These are phyloP conservation scores for Neoarthrinium moseri DNA, from an alignment of 2,329 filamentous ascomycete species.

Conservation along the genomic window DNA sequence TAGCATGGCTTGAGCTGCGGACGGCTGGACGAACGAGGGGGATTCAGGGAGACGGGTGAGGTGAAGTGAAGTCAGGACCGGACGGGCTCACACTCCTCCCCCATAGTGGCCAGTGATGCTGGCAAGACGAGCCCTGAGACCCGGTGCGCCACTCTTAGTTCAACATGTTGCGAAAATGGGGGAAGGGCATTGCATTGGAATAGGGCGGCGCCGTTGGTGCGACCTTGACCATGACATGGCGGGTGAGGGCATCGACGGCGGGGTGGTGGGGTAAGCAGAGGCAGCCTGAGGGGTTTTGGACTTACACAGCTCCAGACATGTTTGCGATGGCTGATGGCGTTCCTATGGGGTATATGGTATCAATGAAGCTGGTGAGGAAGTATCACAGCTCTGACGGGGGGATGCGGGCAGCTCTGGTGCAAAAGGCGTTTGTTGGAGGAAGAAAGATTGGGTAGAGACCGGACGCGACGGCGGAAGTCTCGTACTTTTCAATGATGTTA, in stretches of 20 bases:
- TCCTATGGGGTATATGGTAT: slow-evolving; percentile 7
- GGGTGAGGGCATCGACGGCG: slow-evolving; percentile 15
- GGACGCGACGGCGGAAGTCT: slow-evolving; percentile 12
- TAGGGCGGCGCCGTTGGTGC: too few species aligned
- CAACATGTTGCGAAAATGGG: slow-evolving; percentile 22
- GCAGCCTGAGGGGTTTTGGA: slow-evolving; percentile 26
- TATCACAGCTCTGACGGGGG: slow-evolving; percentile 7
- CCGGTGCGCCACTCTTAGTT: slow-evolving; percentile 27
- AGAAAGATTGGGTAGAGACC: slow-evolving; percentile 12
- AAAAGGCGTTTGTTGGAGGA: slow-evolving; percentile 13
- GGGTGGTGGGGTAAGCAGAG: slow-evolving; percentile 12
- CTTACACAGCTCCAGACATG: slow-evolving; percentile 70
- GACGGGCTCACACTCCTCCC: slow-evolving; percentile 49
- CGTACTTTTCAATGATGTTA: slow-evolving; percentile 14
- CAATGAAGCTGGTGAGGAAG: slow-evolving; percentile 1
- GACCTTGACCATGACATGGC: slow-evolving; percentile 5
- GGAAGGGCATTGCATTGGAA: slow-evolving; percentile 10
- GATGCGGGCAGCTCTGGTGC: too few species aligned
- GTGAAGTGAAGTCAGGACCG: slow-evolving; percentile 29
- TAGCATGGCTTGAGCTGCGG: slow-evolving; percentile 46
- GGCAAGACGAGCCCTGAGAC: slow-evolving; percentile 69
- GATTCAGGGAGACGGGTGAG: slow-evolving; percentile 12
- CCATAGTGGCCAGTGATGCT: slow-evolving; percentile 64
- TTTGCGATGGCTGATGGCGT: slow-evolving; percentile 29
- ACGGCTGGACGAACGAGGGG: slow-evolving; percentile 14